phyloP scores from a whole-genome alignment of 2,329 filamentous ascomycete species.

The Alternaria brassicae region DNA sequence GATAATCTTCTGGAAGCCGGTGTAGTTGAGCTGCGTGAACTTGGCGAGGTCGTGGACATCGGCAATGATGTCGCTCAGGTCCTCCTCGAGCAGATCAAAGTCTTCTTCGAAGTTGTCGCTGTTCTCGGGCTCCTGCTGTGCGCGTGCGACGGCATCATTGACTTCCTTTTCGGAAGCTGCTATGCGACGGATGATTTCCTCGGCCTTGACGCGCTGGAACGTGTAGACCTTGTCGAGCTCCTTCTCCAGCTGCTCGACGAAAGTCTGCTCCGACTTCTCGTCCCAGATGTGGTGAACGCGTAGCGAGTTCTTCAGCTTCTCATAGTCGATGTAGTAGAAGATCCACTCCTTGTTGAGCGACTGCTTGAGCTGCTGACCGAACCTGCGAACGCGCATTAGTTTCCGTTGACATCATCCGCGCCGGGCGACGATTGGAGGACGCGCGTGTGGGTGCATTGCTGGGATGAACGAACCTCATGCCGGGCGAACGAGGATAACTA shows the following conservation, averaged over 20 bases:
- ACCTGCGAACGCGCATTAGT: constrained; percentile 60
- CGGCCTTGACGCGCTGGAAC: constrained; percentile 96
- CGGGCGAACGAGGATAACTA: constrained; percentile 23
- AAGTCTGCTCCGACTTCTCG: constrained; percentile 88
- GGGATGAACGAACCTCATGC: constrained; percentile 27
- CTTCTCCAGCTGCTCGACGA: constrained; percentile 83
- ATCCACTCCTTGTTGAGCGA: constrained; percentile 97
- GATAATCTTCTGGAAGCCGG: constrained; percentile 99
- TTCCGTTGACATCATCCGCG: constrained; percentile 29
- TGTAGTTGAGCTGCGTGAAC: constrained; percentile 98
- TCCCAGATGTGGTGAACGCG: constrained; percentile 82
- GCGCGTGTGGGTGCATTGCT: constrained; percentile 11
- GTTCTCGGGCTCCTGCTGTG: constrained; percentile 32
- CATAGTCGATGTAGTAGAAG: constrained; percentile 98
- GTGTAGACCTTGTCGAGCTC: constrained; percentile 98
- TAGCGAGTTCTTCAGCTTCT: constrained; percentile 86
- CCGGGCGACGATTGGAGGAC: constrained; percentile 24
- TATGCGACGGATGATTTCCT: constrained; percentile 92
- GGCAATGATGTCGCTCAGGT: constrained; percentile 96
- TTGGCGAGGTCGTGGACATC: constrained; percentile 98
- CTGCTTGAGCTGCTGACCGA: constrained; percentile 94
- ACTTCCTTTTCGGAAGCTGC: constrained; percentile 89
- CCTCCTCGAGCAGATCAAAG: constrained; percentile 91
- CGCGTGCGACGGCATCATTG: constrained; percentile 78
- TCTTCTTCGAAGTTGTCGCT: constrained; percentile 79